Percentiles rank a stretch among this genome's conserved stretches.
phyloP scores from a whole-genome alignment of 2,329 filamentous ascomycete genomes.

The Amylocarpus encephaloides region DNA sequence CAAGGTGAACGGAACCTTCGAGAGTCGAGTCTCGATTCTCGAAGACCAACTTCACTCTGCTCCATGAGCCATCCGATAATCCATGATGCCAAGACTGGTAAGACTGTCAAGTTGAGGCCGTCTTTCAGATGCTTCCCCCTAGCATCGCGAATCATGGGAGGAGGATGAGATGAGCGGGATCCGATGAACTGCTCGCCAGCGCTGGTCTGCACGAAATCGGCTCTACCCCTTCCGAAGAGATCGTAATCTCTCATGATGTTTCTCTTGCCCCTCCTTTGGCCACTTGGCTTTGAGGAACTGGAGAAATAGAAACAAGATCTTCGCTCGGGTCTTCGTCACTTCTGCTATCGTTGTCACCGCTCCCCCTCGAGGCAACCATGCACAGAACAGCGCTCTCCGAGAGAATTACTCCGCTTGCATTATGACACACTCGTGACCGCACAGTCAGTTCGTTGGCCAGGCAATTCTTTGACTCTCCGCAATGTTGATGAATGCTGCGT shows the following conservation, averaged over 20 bases:
- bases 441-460: background rate
- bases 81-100: background rate
- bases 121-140: constrained; percentile 8
- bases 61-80: constrained; percentile 6
- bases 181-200: constrained; percentile 6
- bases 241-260: constrained; percentile 9
- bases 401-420: constrained; percentile 14
- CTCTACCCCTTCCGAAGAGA: constrained; percentile 10
- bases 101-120: constrained; percentile 7
- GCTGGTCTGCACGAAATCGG: constrained; percentile 11
- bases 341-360: background rate
- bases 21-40: background rate
- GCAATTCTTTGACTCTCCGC: constrained; percentile 3
- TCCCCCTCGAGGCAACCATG: constrained; percentile 12
- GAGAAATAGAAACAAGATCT: background rate
- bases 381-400: constrained; percentile 9
- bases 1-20: constrained; percentile 3
- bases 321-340: constrained; percentile 2
- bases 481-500: background rate
- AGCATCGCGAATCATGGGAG: constrained; percentile 1
- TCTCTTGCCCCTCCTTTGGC: constrained; percentile 1
- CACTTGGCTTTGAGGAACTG: background rate
- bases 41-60: background rate
- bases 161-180: constrained; percentile 3
- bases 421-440: constrained; percentile 14